Conservation (phyloP, 331 rosid species). For the Stylosanthes scabra region DNA sequence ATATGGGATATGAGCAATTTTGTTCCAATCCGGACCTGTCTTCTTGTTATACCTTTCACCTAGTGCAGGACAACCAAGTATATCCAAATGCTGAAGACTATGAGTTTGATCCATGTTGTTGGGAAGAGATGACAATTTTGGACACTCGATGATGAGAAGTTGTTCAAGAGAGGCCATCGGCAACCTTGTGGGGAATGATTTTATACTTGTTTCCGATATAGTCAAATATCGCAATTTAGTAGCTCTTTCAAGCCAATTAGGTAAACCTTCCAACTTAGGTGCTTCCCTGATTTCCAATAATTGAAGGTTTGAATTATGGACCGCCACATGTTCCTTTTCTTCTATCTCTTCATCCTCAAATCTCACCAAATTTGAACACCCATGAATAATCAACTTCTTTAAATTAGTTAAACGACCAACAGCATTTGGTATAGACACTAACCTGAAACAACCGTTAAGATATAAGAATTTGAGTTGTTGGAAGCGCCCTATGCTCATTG, state of each 20-base stretch:
- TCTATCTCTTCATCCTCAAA: constrained; percentile 23
- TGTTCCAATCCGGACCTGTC: constrained; percentile 27
- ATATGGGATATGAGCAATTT: constrained; percentile 38
- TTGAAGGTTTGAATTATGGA: constrained; percentile 23
- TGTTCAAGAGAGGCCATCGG: constrained; percentile 30
- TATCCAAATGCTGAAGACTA: constrained; percentile 22
- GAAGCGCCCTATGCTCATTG: constrained; percentile 23
- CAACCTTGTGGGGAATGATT: constrained; percentile 35
- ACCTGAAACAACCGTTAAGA: constrained; percentile 11
- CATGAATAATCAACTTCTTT: neutral
- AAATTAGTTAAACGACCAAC: constrained; percentile 12
- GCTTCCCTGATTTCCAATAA: neutral
- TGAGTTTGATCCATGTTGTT: constrained; percentile 9
- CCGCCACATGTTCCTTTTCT: constrained; percentile 4
- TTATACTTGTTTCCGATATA: neutral
- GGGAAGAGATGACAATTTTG: constrained; percentile 3
- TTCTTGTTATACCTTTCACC: constrained; percentile 1
- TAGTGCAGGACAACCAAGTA: constrained; percentile 24
- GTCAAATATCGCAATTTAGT: neutral
- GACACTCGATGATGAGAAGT: too few relatives aligned
- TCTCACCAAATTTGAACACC: neutral
- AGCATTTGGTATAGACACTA: constrained; percentile 30
- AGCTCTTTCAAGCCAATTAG: constrained; percentile 24
- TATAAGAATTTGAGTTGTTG: constrained; percentile 25
- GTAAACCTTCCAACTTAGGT: constrained; percentile 18